Evolutionary conservation across 1,139 yeast genomes (phyloP), one percentile per base, ranked within the genome.

Genomic region (Debaryomyces subglobosus): DNA sequence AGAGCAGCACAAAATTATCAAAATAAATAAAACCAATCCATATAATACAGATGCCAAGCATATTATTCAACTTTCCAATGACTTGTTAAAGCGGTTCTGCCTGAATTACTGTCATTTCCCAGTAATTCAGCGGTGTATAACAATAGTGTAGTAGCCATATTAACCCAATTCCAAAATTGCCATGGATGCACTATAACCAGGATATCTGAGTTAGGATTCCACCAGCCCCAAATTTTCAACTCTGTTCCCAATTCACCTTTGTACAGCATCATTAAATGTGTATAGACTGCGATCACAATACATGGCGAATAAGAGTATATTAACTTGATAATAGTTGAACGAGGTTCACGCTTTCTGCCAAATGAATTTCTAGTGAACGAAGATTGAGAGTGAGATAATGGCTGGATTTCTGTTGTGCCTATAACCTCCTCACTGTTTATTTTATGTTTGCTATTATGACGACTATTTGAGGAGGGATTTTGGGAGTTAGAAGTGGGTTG

Each of bases 91-190:
- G 73, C 64, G 44, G 65, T 63, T 35, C 70, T 66, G 30, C 68
- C 68, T 1, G 72, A 62, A 38, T 64, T 60, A 45, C 61, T 62
- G 39, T 68, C 67, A 50, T 71, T 69, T 18, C 77, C 75, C 61
- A 82, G 71, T 46, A 92, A 73, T 68, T 92, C 98, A 48, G 88
- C 75, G 35, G 87, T 84, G 67, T 94, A 94, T 43, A 94, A 72
- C n/a, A 83, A 70, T 50, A 94, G 72, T 10, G 96, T 88, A 47
- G 86, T 81, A 55, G 85, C 85, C 77, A 92, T 89, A 63, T 92
- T 92, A 49, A 89, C 79, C 98, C 98, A 92, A 58, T 92, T 90
- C 98, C 99, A 92, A 65, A 92, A 89, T 61, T 89, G 90, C 89
- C 96, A 88, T 52, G 95, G 84, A 64, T 89, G 85, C 42, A 82